phyloP scores from a whole-genome alignment of 1,284 basidiomycete genomes.

The Erythrobasidium hasegawianum region DNA sequence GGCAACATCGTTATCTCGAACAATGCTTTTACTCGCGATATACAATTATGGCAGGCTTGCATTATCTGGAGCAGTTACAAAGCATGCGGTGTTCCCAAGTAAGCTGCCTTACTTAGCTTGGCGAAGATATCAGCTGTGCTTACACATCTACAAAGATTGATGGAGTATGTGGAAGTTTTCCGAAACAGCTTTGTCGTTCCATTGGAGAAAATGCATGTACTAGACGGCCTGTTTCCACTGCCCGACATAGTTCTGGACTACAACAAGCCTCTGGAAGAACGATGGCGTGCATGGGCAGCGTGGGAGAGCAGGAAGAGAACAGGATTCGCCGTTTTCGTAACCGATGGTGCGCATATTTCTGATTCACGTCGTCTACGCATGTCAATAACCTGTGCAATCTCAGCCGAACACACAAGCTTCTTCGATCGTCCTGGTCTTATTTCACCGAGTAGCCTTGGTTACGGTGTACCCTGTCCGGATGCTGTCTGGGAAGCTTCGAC shows the following conservation, averaged over 20 bases:
- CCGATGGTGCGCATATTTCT: background rate
- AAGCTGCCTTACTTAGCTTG: background rate
- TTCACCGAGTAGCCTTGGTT: background rate
- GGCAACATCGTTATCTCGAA: background rate
- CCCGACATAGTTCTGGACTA: background rate
- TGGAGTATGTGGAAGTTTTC: background rate
- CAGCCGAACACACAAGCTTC: constrained; percentile 5
- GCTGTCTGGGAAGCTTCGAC: background rate
- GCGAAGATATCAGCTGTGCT: background rate
- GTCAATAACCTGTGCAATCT: too few relatives aligned
- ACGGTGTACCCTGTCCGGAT: background rate
- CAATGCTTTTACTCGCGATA: background rate
- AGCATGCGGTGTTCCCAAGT: background rate
- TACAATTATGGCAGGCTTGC: constrained; percentile 1
- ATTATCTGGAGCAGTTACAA: constrained; percentile 1
- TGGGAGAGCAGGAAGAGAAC: background rate
- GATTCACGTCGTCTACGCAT: too few relatives aligned
- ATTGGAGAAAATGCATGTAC: background rate
- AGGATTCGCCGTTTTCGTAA: constrained; percentile 2
- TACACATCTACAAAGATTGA: background rate
- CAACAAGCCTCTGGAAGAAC: background rate
- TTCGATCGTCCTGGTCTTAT: background rate
- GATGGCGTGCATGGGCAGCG: background rate
- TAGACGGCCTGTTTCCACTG: background rate
- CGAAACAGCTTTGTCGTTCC: background rate